Evolutionary conservation across 805 yeast genomes (phyloP).

Genomic region (Starmera caribaea): DNA sequence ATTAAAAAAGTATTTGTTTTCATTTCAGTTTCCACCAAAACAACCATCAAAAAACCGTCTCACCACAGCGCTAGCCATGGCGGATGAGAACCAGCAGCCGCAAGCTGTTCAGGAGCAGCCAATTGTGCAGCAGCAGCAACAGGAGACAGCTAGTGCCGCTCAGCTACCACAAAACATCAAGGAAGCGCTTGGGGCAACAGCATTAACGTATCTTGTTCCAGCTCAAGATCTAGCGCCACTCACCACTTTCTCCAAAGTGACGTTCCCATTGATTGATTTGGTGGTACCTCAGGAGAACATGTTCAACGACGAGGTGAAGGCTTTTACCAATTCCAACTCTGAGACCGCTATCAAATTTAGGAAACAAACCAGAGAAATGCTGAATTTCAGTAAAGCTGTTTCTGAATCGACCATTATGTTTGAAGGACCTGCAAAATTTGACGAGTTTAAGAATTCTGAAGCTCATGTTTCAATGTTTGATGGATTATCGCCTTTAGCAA

Average conservation of each 20-base stretch:
- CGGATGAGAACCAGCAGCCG: not conserved
- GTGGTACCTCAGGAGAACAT: not conserved
- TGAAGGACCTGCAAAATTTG: not conserved
- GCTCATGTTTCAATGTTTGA: not conserved
- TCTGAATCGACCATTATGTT: not conserved
- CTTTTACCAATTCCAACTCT: not conserved
- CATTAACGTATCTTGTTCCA: conserved; percentile 29
- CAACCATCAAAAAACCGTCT: no score
- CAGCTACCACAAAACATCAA: conserved; percentile 12
- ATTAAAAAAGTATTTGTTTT: no score
- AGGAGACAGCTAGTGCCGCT: not conserved
- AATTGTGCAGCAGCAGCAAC: not conserved
- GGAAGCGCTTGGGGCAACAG: conserved; percentile 23
- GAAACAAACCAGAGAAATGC: not conserved
- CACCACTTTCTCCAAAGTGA: not conserved
- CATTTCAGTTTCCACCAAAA: no score
- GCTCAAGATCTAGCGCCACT: conserved; percentile 18
- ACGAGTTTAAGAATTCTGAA: not conserved
- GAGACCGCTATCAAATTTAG: not conserved
- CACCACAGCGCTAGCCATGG: no score
- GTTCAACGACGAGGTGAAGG: not conserved
- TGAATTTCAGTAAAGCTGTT: not conserved
- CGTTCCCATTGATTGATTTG: not conserved
- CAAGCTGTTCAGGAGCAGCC: not conserved
- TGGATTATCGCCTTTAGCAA: not conserved